Conservation (phyloP, 2,329 filamentous ascomycete species). For the Fusarium sp. region DNA sequence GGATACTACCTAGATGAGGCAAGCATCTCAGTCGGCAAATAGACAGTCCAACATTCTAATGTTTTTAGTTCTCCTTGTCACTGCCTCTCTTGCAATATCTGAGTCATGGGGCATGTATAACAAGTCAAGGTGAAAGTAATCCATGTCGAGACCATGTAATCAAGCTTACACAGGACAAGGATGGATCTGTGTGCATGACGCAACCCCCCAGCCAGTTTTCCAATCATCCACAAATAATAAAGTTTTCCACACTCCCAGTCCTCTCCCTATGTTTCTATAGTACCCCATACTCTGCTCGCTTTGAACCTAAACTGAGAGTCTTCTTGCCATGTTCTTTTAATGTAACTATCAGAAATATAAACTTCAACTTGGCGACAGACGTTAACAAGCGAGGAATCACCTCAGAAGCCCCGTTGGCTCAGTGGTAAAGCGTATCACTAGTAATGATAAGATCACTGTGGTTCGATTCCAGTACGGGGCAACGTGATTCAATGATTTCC, state of each 20-base stretch:
- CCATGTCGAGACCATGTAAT: background rate
- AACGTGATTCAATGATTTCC: background rate
- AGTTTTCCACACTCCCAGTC: background rate
- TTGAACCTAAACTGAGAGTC: background rate
- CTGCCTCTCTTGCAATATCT: background rate
- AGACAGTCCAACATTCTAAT: background rate
- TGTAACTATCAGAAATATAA: background rate
- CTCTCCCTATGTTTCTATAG: background rate
- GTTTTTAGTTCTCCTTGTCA: background rate
- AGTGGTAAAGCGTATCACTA: slow-evolving; percentile 43
- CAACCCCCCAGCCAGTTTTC: background rate
- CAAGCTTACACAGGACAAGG: background rate
- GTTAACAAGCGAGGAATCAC: slow-evolving; percentile 12
- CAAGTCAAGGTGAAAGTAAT: background rate
- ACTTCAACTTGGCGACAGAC: accelerated
- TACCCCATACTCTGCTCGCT: background rate
- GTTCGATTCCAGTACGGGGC: slow-evolving; percentile 39
- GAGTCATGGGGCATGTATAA: background rate
- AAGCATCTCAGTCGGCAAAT: too few species aligned
- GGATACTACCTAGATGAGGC: too few species aligned
- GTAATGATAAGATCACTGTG: slow-evolving; percentile 40
- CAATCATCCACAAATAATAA: background rate
- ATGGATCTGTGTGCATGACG: background rate
- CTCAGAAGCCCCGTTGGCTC: slow-evolving; percentile 38
- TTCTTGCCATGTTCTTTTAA: too few species aligned